phyloP scores from a whole-genome alignment of 2,329 filamentous ascomycete genomes.

The Exophiala sp. region DNA sequence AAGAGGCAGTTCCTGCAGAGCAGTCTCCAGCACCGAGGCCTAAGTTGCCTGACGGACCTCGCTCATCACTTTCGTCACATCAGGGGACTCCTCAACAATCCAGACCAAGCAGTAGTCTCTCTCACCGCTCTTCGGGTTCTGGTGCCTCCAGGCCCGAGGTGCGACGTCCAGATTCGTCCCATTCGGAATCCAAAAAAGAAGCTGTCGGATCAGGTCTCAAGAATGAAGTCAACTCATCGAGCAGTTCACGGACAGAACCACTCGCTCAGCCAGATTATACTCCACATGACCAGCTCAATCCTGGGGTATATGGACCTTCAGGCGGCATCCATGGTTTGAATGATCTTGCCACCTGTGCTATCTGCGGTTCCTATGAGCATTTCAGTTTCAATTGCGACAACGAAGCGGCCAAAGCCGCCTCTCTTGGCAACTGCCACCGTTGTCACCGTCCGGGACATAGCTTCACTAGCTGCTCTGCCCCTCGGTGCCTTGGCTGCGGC shows the following conservation, averaged over 20 bases:
- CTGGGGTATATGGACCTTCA: slow-evolving; percentile 36
- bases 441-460: slow-evolving; percentile 41
- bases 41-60: slow-evolving; percentile 2
- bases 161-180: slow-evolving; percentile 5
- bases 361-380: slow-evolving; percentile 47
- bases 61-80: not conserved
- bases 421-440: slow-evolving; percentile 41
- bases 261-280: not conserved
- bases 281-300: not conserved
- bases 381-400: slow-evolving; percentile 47
- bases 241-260: not conserved
- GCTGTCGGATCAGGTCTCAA: not conserved
- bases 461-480: slow-evolving; percentile 36
- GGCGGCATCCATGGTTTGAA: slow-evolving; percentile 45
- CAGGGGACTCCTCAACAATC: slow-evolving; percentile 17
- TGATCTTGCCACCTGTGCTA: slow-evolving; percentile 39
- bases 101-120: slow-evolving; percentile 22
- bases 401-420: slow-evolving; percentile 37
- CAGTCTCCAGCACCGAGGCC: not conserved
- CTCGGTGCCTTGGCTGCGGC: slow-evolving; percentile 45
- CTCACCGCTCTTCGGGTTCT: slow-evolving; percentile 34
- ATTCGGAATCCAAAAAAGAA: slow-evolving; percentile 2
- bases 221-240: not conserved
- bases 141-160: slow-evolving; percentile 12
- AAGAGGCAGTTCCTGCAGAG: too few relatives aligned